Evolutionary conservation across 2,329 filamentous ascomycete genomes (phyloP).

Genomic region (Aspergillus sp.): DNA sequence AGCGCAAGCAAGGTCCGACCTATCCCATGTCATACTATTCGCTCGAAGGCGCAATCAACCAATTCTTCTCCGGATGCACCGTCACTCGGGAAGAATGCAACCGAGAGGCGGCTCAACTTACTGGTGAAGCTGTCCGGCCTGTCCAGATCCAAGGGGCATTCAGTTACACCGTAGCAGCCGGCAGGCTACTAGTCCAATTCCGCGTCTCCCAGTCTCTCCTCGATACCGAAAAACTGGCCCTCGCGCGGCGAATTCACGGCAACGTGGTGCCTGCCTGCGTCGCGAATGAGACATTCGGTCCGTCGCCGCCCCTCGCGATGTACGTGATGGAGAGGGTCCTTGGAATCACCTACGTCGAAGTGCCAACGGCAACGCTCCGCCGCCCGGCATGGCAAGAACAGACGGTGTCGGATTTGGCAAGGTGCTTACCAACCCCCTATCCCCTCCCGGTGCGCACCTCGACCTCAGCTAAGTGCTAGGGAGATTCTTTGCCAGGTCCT

Average conservation of each 20-base stretch:
- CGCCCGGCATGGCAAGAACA: slow-evolving; percentile 9
- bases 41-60: slow-evolving; percentile 10
- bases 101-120: slow-evolving; percentile 5
- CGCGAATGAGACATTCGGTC: slow-evolving; percentile 13
- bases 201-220: slow-evolving; percentile 8
- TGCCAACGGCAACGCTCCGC: slow-evolving; percentile 2
- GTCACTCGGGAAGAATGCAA: slow-evolving; percentile 15
- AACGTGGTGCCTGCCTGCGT: slow-evolving; percentile 9
- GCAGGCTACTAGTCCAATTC: slow-evolving; percentile 9
- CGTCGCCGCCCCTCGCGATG: slow-evolving; percentile 13
- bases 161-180: slow-evolving; percentile 11
- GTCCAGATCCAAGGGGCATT: slow-evolving; percentile 14
- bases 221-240: slow-evolving; percentile 6
- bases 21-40: neutral
- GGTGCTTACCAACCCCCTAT: slow-evolving; percentile 9
- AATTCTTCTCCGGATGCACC: slow-evolving; percentile 10
- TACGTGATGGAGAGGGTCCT: slow-evolving; percentile 19
- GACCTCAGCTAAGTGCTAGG: slow-evolving; percentile 7
- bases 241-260: slow-evolving; percentile 8
- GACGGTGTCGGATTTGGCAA: slow-evolving; percentile 18
- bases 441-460: slow-evolving; percentile 1
- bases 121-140: slow-evolving; percentile 6
- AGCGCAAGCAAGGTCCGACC: too few relatives aligned
- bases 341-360: slow-evolving; percentile 15
- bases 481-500: slow-evolving; percentile 18